A percentile compares a stretch with the other conserved stretches of the same genome.
These are phyloP conservation scores for Sugiyamaella grinbergsii DNA, from an alignment of 1,139 yeast genomes.

Conservation along the genomic window DNA sequence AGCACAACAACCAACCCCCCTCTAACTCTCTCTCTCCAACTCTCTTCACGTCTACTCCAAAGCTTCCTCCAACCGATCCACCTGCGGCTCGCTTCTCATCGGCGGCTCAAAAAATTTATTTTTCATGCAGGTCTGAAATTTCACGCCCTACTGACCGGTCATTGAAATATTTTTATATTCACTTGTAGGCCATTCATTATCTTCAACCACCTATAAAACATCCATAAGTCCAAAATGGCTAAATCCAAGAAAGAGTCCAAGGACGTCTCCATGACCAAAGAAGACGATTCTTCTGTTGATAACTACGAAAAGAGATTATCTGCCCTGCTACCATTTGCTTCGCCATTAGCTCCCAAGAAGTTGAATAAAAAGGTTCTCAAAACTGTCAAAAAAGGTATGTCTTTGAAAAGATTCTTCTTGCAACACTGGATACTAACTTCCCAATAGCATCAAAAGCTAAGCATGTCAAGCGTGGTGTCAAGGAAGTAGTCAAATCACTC, in stretches of 20 bases:
- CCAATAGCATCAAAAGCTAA: slow-evolving; percentile 88
- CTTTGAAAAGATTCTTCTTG: not conserved
- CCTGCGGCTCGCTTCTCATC: slow-evolving; percentile 1
- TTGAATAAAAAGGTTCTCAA: slow-evolving; percentile 92
- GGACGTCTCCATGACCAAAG: slow-evolving; percentile 21
- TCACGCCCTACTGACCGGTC: not conserved
- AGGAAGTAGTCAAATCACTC: slow-evolving; percentile 96
- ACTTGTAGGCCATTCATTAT: not conserved
- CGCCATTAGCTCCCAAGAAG: slow-evolving; percentile 95
- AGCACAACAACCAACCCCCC: too few species aligned
- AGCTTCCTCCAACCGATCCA: too few species aligned
- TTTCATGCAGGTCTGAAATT: slow-evolving; percentile 10
- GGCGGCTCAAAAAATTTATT: slow-evolving; percentile 4
- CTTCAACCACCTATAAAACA: not conserved
- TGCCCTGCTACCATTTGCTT: slow-evolving; percentile 88
- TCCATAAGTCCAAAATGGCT: slow-evolving; percentile 33
- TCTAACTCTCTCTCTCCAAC: too few species aligned
- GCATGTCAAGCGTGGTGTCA: slow-evolving; percentile 98
- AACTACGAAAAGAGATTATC: slow-evolving; percentile 91
- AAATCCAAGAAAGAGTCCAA: slow-evolving; percentile 37
- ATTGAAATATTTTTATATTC: not conserved
- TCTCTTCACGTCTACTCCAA: too few species aligned
- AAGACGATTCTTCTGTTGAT: slow-evolving; percentile 52
- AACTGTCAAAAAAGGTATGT: slow-evolving; percentile 74
- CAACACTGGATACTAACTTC: slow-evolving; percentile 4